A percentile compares a stretch with the other conserved stretches of the same genome.
These are phyloP conservation scores for Pichia eremophila DNA, from an alignment of 805 yeast species.

Conservation along the genomic window DNA sequence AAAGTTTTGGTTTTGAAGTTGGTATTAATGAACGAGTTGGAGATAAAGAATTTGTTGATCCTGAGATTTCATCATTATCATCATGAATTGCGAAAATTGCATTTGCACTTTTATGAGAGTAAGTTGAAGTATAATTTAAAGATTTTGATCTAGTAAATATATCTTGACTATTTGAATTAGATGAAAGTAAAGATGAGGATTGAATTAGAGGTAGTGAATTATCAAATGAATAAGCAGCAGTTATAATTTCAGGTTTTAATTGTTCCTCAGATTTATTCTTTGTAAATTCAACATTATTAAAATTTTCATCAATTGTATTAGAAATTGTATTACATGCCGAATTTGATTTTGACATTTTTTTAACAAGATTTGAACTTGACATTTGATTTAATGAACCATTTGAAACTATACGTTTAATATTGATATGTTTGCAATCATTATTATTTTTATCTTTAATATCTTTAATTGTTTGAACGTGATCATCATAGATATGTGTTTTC, in stretches of 20 bases:
- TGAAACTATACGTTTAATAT: neutral
- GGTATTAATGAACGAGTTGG: neutral
- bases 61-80: neutral
- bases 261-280: neutral
- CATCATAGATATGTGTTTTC: slow-evolving; percentile 4
- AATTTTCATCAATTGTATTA: no score
- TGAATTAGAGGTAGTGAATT: neutral
- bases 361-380: neutral
- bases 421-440: no score
- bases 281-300: no score
- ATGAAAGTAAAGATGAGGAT: no score
- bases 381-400: neutral
- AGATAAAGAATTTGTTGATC: neutral
- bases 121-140: no score
- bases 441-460: neutral
- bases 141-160: no score
- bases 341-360: no score
- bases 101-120: no score
- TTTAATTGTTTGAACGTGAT: slow-evolving; percentile 3
- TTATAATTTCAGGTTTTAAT: neutral
- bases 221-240: slow-evolving; percentile 3
- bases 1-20: neutral
- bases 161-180: no score
- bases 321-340: no score
- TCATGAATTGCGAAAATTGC: no score